Evolutionary conservation across 2,329 filamentous ascomycete genomes (phyloP).

Genomic region (Exophiala sideris): DNA sequence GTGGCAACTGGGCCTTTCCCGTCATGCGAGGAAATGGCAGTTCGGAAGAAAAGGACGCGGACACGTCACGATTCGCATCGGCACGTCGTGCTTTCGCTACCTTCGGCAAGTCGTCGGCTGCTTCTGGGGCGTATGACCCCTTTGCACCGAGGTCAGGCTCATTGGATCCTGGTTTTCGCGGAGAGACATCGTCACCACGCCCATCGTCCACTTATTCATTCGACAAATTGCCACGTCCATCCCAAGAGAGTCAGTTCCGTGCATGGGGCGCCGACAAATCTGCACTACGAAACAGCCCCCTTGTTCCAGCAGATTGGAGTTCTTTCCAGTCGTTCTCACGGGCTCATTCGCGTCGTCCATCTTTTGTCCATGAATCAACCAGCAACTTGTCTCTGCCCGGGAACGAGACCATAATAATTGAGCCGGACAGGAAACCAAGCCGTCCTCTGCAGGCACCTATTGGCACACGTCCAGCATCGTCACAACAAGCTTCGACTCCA

Average conservation of each 20-base stretch:
- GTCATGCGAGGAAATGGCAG: conserved; percentile 42
- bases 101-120: conserved; percentile 34
- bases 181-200: conserved; percentile 42
- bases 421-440: conserved; percentile 41
- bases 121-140: conserved; percentile 43
- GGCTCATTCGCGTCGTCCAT: conserved; percentile 75
- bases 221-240: conserved; percentile 67
- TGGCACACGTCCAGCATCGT: conserved; percentile 68
- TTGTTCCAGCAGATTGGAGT: conserved; percentile 52
- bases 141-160: conserved; percentile 47
- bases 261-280: conserved; percentile 60
- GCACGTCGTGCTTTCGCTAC: conserved; percentile 36
- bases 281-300: conserved; percentile 52
- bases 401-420: conserved; percentile 40
- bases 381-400: conserved; percentile 56
- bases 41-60: conserved; percentile 32
- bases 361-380: conserved; percentile 72
- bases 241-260: conserved; percentile 73
- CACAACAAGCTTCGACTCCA: conserved; percentile 52
- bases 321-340: conserved; percentile 64
- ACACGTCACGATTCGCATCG: conserved; percentile 32
- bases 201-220: conserved; percentile 55
- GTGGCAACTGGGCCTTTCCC: conserved; percentile 53
- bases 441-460: conserved; percentile 65
- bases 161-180: conserved; percentile 45